Conservation (phyloP, 2,329 filamentous ascomycete genomes). For the Aspergillus ochraceoroseus region DNA sequence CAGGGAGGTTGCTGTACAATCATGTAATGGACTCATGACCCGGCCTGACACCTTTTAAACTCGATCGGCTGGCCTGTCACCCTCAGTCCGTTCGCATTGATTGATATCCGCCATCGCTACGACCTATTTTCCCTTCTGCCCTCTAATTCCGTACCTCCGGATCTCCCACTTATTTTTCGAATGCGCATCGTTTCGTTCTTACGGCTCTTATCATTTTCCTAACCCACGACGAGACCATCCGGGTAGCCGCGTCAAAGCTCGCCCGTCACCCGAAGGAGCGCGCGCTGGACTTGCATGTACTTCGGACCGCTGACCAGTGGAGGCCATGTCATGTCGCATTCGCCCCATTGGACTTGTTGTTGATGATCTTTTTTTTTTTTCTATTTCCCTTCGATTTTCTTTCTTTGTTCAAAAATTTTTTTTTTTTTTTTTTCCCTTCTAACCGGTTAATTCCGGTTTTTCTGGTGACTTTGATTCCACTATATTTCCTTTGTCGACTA, state of each 20-base stretch:
- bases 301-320: slow-evolving; percentile 15
- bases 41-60: slow-evolving; percentile 18
- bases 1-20: slow-evolving; percentile 87
- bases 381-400: slow-evolving; percentile 9
- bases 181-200: slow-evolving; percentile 6
- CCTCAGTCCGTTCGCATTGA: slow-evolving; percentile 20
- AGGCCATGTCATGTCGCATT: slow-evolving; percentile 9
- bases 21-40: slow-evolving; percentile 61
- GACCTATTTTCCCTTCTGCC: slow-evolving; percentile 20
- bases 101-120: slow-evolving; percentile 21
- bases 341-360: slow-evolving; percentile 9
- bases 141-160: slow-evolving; percentile 22
- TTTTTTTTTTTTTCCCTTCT: slow-evolving; percentile 22
- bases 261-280: slow-evolving; percentile 16
- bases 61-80: slow-evolving; percentile 23
- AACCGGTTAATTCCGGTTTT: too few species aligned
- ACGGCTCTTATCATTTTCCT: slow-evolving; percentile 9
- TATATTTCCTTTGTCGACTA: slow-evolving; percentile 26
- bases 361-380: slow-evolving; percentile 12
- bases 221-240: slow-evolving; percentile 4
- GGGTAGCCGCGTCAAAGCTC: slow-evolving; percentile 12
- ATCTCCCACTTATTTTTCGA: slow-evolving; percentile 14
- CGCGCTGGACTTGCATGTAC: slow-evolving; percentile 23
- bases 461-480: slow-evolving; percentile 25
- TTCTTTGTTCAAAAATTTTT: slow-evolving; percentile 22